Evolutionary conservation across 2,329 filamentous ascomycete species (phyloP).

Genomic region (Colletotrichum tamarilloi): DNA sequence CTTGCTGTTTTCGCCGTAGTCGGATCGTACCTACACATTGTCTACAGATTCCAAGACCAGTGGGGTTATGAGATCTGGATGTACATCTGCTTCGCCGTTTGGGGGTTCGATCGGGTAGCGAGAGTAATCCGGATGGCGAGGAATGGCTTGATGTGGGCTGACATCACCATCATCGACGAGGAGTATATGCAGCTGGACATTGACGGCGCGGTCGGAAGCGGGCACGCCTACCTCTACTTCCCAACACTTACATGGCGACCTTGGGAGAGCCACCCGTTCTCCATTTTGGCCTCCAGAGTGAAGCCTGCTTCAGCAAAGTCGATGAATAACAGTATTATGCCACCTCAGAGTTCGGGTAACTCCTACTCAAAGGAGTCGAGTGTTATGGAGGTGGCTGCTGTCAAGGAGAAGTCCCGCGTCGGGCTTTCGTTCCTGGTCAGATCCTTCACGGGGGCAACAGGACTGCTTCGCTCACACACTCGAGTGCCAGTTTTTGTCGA

Average conservation of each 20-base stretch:
- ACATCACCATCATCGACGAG: constrained; percentile 47
- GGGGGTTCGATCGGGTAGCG: constrained; percentile 55
- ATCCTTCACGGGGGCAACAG: not conserved
- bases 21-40: constrained; percentile 53
- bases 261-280: constrained; percentile 69
- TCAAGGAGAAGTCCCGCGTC: not conserved
- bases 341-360: not conserved
- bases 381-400: not conserved
- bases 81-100: constrained; percentile 41
- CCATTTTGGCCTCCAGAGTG: constrained; percentile 35
- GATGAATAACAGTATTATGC: no score
- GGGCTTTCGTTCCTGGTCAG: not conserved
- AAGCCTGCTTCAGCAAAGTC: not conserved
- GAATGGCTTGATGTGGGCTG: constrained; percentile 49
- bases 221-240: constrained; percentile 61
- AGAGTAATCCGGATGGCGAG: constrained; percentile 51
- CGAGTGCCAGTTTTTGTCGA: constrained; percentile 3
- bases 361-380: not conserved
- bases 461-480: not conserved
- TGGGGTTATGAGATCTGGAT: constrained; percentile 60
- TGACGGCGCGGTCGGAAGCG: constrained; percentile 47
- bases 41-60: constrained; percentile 42
- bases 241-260: constrained; percentile 52
- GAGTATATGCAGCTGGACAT: constrained; percentile 55
- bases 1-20: constrained; percentile 51